Conservation (phyloP, 495 filamentous ascomycete genomes). For the Penicillium antarcticum region DNA sequence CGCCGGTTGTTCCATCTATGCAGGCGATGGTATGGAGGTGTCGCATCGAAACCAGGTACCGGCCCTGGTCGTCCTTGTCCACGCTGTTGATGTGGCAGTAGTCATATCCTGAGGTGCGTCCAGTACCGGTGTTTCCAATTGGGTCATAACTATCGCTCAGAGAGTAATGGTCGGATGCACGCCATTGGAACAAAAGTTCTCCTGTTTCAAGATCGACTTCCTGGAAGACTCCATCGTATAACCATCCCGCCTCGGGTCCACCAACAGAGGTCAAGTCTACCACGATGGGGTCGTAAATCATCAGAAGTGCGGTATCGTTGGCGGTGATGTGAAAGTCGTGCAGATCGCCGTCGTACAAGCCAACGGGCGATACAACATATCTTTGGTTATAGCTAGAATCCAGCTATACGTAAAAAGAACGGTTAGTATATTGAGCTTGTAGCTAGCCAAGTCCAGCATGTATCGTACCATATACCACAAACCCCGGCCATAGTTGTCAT, state of each 20-base stretch:
- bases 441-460: background rate
- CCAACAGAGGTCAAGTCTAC: slow-evolving; percentile 45
- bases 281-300: slow-evolving; percentile 46
- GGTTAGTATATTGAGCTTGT: background rate
- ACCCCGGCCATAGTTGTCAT: slow-evolving; percentile 46
- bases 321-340: slow-evolving; percentile 47
- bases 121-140: slow-evolving; percentile 17
- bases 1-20: slow-evolving; percentile 49
- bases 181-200: slow-evolving; percentile 42
- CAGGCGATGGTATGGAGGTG: slow-evolving; percentile 43
- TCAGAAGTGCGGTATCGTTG: slow-evolving; percentile 49
- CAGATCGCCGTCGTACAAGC: slow-evolving; percentile 31
- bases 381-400: slow-evolving; percentile 43
- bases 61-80: slow-evolving; percentile 50
- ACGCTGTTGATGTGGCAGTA: slow-evolving; percentile 60
- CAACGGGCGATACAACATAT: slow-evolving; percentile 34
- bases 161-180: slow-evolving; percentile 26
- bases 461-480: slow-evolving; percentile 50
- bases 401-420: slow-evolving; percentile 25
- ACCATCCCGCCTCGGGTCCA: slow-evolving; percentile 40
- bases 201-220: slow-evolving; percentile 43
- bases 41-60: slow-evolving; percentile 53
- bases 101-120: slow-evolving; percentile 29
- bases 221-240: slow-evolving; percentile 42
- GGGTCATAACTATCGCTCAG: slow-evolving; percentile 21